phyloP scores from a whole-genome alignment of 2,329 filamentous ascomycete species.

The Aspergillus sergii region DNA sequence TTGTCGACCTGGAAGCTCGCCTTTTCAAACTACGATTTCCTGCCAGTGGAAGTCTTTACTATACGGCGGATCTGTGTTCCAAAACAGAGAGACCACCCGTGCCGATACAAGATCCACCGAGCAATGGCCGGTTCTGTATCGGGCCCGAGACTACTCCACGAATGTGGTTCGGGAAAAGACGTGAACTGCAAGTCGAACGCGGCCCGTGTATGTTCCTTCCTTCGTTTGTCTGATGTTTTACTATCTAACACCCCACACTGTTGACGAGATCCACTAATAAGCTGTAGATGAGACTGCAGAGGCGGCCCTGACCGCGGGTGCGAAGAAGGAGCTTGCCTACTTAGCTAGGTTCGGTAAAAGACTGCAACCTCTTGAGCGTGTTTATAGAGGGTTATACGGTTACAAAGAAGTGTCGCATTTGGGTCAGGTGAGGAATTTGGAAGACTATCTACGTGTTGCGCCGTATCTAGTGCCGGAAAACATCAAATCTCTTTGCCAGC shows the following conservation, averaged over 20 bases:
- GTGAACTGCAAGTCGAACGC: constrained; percentile 4
- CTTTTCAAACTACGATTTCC: constrained; percentile 20
- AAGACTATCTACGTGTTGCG: constrained; percentile 1
- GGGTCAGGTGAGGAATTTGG: neutral
- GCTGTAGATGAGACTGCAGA: neutral
- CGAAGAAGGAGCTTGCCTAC: constrained; percentile 22
- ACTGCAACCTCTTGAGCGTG: constrained; percentile 11
- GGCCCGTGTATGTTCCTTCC: constrained; percentile 4
- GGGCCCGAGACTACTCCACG: constrained; percentile 9
- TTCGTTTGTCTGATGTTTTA: neutral
- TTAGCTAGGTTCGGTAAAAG: constrained; percentile 16
- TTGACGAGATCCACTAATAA: neutral
- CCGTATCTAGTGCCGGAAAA: neutral
- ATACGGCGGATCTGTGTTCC: constrained; percentile 11
- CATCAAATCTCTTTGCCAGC: constrained; percentile 4
- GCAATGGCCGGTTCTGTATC: constrained; percentile 3
- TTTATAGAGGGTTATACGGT: constrained; percentile 2
- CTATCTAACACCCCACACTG: neutral
- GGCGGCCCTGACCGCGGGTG: constrained; percentile 15
- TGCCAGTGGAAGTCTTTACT: constrained; percentile 25
- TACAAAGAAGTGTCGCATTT: neutral
- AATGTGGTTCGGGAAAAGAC: constrained; percentile 4
- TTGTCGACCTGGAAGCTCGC: constrained; percentile 24
- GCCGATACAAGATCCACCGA: neutral
- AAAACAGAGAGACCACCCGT: neutral